Base-by-base conservation (phyloP, 1,284 basidiomycete species). In the Wallemia mellicola region DNA sequence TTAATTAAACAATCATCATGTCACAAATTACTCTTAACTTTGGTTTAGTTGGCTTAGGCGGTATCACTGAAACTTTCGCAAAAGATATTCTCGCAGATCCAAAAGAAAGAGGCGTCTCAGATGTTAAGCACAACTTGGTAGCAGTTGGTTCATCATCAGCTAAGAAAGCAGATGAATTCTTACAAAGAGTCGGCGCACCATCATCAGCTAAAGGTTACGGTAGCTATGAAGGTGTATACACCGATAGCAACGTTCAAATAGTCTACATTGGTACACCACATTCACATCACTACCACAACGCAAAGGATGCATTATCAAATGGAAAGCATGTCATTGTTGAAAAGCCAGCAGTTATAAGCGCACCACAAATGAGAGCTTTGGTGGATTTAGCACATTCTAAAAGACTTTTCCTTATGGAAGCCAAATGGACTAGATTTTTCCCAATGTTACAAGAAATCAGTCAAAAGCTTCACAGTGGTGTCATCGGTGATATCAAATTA, bases 181-280 rank as follows among this genome's bases (percentile, higher is more conserved):
- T 74, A 57, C 60, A 63, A 17, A 62, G 67, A 14, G 57, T 65
- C 54, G 68, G 66, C 24, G 65, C 66, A 5, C 62, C 66, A 3
- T 65, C 67, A 0, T 68, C 63, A 5, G 63, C 67, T 7, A 63
- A 61, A 57, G 62, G 65, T 1, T 66, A 66, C 59, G 69, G 67
- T 7, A 64, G 60, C 24, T 75, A 75, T 61, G 64, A 67, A 2
- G 71, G 71, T 59, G 65, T 74, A 0, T 68, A 70, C 14, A 60
- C 65, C 2, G 68, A 74, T 62, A 60, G 67, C 64, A 65, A 73
- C 38, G 69, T 74, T 24, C 64, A 73, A 58, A 70, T 71, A 48
- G 66, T 75, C 32, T 76, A 75, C 66, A 65, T 75, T 54, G 74
- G 73, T 22, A 73, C 74, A 1, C 71, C 72, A 24, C 72, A 74